phyloP scores from a whole-genome alignment of 2,329 filamentous ascomycete species.

The Colletotrichum filicis region DNA sequence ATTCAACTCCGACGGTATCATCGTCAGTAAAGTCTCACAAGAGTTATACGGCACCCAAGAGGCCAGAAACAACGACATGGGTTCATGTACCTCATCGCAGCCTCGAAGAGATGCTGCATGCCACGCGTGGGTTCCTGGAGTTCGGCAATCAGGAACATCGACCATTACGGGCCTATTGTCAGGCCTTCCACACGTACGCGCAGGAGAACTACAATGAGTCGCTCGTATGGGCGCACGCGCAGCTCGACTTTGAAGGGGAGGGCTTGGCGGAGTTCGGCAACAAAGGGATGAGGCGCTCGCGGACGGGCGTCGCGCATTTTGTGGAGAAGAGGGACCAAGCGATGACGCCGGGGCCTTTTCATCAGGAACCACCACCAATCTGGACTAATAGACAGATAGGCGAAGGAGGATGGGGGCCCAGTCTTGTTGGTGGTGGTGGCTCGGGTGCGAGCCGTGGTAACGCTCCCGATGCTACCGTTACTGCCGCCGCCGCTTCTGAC shows the following conservation, averaged over 20 bases:
- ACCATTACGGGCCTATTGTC: slow-evolving; percentile 4
- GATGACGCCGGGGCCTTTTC: slow-evolving; percentile 15
- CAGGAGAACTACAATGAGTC: not conserved
- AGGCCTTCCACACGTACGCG: slow-evolving; percentile 4
- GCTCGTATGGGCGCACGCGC: not conserved
- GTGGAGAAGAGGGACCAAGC: slow-evolving; percentile 21
- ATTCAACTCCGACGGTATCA: not conserved
- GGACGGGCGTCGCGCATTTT: slow-evolving; percentile 27
- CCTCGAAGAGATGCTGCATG: slow-evolving; percentile 18
- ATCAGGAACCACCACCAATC: not conserved
- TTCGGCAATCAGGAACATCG: not conserved
- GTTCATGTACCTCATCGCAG: slow-evolving; percentile 7
- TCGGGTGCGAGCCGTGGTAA: not conserved
- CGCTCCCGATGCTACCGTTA: not conserved
- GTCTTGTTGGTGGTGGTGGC: not conserved
- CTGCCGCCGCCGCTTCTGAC: not conserved
- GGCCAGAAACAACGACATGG: not conserved
- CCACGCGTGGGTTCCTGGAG: not conserved
- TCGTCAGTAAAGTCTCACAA: not conserved
- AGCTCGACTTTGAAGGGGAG: slow-evolving; percentile 2
- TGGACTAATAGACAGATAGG: not conserved
- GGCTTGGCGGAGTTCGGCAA: slow-evolving; percentile 17
- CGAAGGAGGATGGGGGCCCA: not conserved
- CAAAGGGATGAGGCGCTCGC: slow-evolving; percentile 15
- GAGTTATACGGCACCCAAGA: not conserved